Base-by-base conservation (phyloP, 169 alveolate species). In the Cryptosporidium parvum region DNA sequence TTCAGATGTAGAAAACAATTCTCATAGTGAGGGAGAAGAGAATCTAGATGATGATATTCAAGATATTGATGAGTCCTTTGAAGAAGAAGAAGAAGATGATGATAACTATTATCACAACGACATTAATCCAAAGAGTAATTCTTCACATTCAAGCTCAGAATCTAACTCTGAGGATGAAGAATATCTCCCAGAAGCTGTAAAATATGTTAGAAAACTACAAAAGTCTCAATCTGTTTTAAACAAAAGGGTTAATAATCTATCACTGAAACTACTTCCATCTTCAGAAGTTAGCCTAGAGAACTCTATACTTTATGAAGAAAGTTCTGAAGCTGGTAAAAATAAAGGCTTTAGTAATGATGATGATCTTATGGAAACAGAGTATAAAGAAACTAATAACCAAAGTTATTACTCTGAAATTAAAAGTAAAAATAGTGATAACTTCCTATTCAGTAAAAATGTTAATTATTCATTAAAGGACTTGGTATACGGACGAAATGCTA, bases 131-230 rank as follows among this genome's bases (percentile, higher is more conserved):
- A 56, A 31, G n/a, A 10, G n/a, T 14, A 14, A 5, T 48, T 48
- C 12, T 23, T 26, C 44, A 31, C 23, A 56, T 7, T 53, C 44
- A 23, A 2, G 31, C 29, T 42, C 58, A 18, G 84, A 67, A 1
- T 7, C 29, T 9, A 56, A 69, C 1, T 16, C 33, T 31, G 86
- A 58, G 44, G 91, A 91, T 33, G 86, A 85, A 53, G 69, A 80
- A 31, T 65, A 44, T 33, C 31, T 93, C 3, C 93, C 93, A 48
- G 96, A 94, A 69, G 95, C 96, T 21, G 97, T 97, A 45, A 93
- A 93, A 86, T 93, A 96, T 96, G 97, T 95, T 10, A 93, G 98
- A 70, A 94, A 93, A 45, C 93, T 96, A 48, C 96, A 96, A 85
- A 95, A 92, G 16, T 59, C 89, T 7, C 89, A 80, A 33, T 80